phyloP scores from a whole-genome alignment of 176 grass and related monocot species.

The Aegilops sharonensis region DNA sequence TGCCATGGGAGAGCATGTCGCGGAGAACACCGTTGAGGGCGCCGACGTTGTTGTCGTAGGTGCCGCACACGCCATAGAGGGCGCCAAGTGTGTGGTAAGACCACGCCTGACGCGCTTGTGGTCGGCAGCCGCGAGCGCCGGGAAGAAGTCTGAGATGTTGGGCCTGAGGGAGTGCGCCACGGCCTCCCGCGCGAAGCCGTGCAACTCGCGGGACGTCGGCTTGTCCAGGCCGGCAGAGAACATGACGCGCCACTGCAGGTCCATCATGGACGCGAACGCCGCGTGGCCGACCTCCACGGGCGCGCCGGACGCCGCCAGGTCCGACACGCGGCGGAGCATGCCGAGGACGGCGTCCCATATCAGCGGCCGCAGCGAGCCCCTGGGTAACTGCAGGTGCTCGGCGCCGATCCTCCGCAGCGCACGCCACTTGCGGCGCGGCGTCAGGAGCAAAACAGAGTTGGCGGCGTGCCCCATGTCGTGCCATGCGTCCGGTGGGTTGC shows the following conservation, averaged over 20 bases:
- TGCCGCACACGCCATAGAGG: too few relatives aligned
- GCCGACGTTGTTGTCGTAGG: too few relatives aligned
- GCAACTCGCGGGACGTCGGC: conserved; percentile 2
- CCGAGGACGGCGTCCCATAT: not conserved
- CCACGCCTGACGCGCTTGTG: conserved; percentile 32
- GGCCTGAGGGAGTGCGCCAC: not conserved
- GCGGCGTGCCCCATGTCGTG: too few relatives aligned
- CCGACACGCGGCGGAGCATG: not conserved
- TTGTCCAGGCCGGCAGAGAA: conserved; percentile 30
- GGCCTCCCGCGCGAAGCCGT: not conserved
- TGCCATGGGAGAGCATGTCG: too few relatives aligned
- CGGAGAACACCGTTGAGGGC: too few relatives aligned
- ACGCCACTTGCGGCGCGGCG: too few relatives aligned
- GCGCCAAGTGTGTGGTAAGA: not conserved
- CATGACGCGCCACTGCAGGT: conserved; percentile 34
- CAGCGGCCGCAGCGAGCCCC: too few relatives aligned
- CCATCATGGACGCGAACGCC: conserved; percentile 27
- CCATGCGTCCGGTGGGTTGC: too few relatives aligned
- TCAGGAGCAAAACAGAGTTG: too few relatives aligned
- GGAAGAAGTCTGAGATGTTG: conserved; percentile 59
- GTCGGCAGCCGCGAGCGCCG: conserved; percentile 30
- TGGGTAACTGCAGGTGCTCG: too few relatives aligned
- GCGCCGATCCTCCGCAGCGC: too few relatives aligned
- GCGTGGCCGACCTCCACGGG: conserved; percentile 27
- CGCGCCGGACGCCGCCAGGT: not conserved